Percentiles rank a stretch among this genome's conserved stretches.
phyloP scores from a whole-genome alignment of 257 asterid genomes.

The Scutellaria baicalensis region DNA sequence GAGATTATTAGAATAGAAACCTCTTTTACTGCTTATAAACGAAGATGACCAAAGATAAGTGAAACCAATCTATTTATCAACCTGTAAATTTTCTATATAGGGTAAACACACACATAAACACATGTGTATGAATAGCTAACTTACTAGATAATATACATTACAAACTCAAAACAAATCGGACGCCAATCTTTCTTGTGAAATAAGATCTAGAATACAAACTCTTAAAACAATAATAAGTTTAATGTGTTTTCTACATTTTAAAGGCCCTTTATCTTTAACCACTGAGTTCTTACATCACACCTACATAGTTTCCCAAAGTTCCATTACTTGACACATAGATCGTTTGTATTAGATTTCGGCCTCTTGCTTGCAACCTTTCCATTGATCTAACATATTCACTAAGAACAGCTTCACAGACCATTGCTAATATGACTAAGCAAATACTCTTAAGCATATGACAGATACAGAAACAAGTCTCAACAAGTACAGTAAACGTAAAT shows the following conservation, averaged over 20 bases:
- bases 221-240: neutral
- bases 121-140: neutral
- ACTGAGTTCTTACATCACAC: neutral
- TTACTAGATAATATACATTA: neutral
- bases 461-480: neutral
- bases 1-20: slow-evolving; percentile 2
- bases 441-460: neutral
- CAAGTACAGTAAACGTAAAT: neutral
- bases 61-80: neutral
- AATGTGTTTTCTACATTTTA: neutral
- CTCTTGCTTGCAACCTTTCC: neutral
- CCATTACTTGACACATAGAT: neutral
- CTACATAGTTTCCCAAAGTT: neutral
- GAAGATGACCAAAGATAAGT: neutral
- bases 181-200: neutral
- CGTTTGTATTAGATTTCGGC: neutral
- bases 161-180: neutral
- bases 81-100: neutral
- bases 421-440: neutral
- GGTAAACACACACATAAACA: neutral
- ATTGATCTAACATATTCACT: neutral
- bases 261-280: neutral
- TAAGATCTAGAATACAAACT: neutral
- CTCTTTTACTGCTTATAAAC: neutral
- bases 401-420: neutral